phyloP scores from a whole-genome alignment of 345 rosid species.

The Kernera saxatilis region DNA sequence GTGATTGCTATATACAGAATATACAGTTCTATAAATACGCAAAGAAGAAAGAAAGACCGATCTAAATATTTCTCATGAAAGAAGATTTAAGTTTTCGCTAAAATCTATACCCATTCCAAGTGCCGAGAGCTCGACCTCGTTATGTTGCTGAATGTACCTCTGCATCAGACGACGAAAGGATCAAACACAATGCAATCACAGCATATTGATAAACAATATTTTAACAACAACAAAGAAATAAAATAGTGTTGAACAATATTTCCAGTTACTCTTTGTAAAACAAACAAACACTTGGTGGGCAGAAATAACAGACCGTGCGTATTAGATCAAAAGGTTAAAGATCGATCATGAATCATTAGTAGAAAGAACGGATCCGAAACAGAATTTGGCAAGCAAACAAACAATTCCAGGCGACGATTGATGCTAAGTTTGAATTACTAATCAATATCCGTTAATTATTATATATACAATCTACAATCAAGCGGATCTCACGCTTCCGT shows the following conservation, averaged over 20 bases:
- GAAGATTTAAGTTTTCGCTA: background rate
- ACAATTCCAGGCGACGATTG: background rate
- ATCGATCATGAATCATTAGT: background rate
- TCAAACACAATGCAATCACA: background rate
- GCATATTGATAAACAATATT: background rate
- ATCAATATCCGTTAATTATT: background rate
- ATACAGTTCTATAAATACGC: background rate
- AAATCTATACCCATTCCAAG: slow-evolving; percentile 75
- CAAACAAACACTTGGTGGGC: background rate
- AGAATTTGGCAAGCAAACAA: background rate
- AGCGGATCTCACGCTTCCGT: background rate
- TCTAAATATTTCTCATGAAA: background rate
- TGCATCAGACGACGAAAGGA: slow-evolving; percentile 25
- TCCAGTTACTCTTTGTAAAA: background rate
- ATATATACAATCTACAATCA: background rate
- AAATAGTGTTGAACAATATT: too few species aligned
- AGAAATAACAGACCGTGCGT: background rate
- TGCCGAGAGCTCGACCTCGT: slow-evolving; percentile 93
- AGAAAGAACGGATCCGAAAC: background rate
- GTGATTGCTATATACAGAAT: slow-evolving; percentile 46
- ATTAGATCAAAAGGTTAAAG: background rate
- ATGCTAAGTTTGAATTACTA: background rate
- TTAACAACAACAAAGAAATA: too few species aligned
- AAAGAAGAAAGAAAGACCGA: background rate
- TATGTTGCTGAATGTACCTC: slow-evolving; percentile 86